Evolutionary conservation across 1,284 basidiomycete genomes (phyloP).

Genomic region (Pisolithus thermaeus): DNA sequence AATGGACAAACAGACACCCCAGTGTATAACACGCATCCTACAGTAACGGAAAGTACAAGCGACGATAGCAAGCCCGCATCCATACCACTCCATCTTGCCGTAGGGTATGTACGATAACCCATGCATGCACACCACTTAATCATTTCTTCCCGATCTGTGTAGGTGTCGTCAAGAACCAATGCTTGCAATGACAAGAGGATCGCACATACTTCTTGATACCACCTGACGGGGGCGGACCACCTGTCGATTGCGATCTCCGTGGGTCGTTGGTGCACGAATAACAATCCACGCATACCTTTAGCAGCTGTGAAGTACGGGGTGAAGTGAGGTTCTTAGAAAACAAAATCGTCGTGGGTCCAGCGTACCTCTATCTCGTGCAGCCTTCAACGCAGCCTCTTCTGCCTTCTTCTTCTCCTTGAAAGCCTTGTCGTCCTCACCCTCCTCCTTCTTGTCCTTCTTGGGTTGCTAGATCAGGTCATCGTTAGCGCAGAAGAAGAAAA

Average conservation of each 20-base stretch:
- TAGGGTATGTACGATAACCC: not conserved
- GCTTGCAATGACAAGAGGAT: constrained; percentile 3
- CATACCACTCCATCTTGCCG: no score
- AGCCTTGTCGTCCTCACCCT: constrained; percentile 61
- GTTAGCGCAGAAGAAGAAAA: not conserved
- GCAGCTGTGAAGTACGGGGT: constrained; percentile 35
- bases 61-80: no score
- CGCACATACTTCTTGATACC: constrained; percentile 76
- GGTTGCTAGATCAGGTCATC: constrained; percentile 44
- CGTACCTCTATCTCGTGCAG: constrained; percentile 62
- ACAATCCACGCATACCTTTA: constrained; percentile 45
- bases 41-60: no score
- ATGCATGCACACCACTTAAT: not conserved
- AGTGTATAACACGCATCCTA: no score
- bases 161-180: constrained; percentile 7
- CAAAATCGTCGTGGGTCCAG: constrained; percentile 1
- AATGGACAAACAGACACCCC: not conserved
- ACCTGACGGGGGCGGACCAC: constrained; percentile 55
- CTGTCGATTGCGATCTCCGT: constrained; percentile 27
- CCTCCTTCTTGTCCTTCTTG: constrained; percentile 73
- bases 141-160: constrained; percentile 68
- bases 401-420: constrained; percentile 72
- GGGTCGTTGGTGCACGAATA: not conserved
- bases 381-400: constrained; percentile 64
- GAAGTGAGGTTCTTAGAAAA: no score